Conservation (phyloP, 768 basidiomycete species). For the Mycena alexandri region DNA sequence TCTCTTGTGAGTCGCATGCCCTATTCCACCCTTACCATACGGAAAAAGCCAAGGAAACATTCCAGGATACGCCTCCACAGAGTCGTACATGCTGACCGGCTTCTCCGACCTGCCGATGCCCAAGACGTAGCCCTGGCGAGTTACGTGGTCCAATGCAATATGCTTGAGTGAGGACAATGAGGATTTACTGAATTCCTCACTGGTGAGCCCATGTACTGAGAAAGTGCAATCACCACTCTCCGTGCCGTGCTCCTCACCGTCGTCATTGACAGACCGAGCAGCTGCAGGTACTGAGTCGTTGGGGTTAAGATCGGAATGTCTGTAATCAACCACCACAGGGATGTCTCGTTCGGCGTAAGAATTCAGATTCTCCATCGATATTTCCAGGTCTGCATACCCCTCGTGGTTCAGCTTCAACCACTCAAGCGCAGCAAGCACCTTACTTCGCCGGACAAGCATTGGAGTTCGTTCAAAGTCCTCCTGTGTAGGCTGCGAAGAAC, state of each 20-base stretch:
- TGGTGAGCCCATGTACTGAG: slow-evolving; percentile 36
- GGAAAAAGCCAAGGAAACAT: slow-evolving; percentile 46
- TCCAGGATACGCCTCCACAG: no score
- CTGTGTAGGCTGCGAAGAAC: no score
- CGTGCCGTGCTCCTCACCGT: slow-evolving; percentile 47
- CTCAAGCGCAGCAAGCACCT: slow-evolving; percentile 31
- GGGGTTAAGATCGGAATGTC: slow-evolving; percentile 32
- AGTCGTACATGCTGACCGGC: no score
- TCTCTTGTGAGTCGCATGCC: slow-evolving; percentile 40
- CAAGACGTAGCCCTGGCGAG: slow-evolving; percentile 40
- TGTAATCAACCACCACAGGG: slow-evolving; percentile 10
- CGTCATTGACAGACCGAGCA: slow-evolving; percentile 39
- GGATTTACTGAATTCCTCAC: slow-evolving; percentile 39
- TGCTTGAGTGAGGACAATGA: slow-evolving; percentile 41
- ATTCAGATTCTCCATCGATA: slow-evolving; percentile 35
- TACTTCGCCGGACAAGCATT: no score
- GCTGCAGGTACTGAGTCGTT: slow-evolving; percentile 8
- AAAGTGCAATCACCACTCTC: no score
- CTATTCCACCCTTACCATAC: slow-evolving; percentile 48
- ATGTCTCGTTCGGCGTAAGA: slow-evolving; percentile 41
- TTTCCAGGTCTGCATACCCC: slow-evolving; percentile 35
- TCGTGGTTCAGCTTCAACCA: slow-evolving; percentile 52
- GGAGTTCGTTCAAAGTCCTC: no score
- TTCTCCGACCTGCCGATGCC: slow-evolving; percentile 40
- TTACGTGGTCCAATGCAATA: slow-evolving; percentile 45